A percentile compares a stretch with the other conserved stretches of the same genome.
phyloP scores from a whole-genome alignment of 2,329 filamentous ascomycete genomes.

The Curvularia sp. region DNA sequence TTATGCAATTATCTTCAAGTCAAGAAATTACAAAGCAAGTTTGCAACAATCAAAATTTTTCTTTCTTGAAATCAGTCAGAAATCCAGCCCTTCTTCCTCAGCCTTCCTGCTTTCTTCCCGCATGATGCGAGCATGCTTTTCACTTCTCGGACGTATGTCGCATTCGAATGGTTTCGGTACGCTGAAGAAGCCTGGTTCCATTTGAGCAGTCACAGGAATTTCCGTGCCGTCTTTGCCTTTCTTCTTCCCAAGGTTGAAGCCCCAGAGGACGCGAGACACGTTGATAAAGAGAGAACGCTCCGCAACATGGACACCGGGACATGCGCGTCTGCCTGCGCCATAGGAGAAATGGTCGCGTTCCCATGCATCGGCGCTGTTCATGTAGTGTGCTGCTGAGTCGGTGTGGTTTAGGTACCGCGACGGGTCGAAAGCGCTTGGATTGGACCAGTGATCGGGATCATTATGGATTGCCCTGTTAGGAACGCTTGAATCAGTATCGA shows the following conservation, averaged over 20 bases:
- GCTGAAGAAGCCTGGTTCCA: conserved; percentile 43
- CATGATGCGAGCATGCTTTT: conserved; percentile 34
- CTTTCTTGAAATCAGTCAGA: conserved; percentile 3
- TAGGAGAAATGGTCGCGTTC: conserved; percentile 49
- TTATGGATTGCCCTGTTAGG: conserved; percentile 43
- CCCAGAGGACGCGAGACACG: conserved; percentile 46
- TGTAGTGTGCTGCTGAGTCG: conserved; percentile 41
- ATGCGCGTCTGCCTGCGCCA: conserved; percentile 46
- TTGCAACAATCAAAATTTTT: background rate
- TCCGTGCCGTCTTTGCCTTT: conserved; percentile 29
- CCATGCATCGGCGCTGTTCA: conserved; percentile 39
- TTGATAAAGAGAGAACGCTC: conserved; percentile 49
- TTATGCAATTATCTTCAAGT: background rate
- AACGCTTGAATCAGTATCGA: background rate
- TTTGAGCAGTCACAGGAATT: conserved; percentile 36
- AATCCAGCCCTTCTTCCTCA: conserved; percentile 31
- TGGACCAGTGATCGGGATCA: conserved; percentile 34
- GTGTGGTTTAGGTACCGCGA: conserved; percentile 33
- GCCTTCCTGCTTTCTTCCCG: conserved; percentile 29
- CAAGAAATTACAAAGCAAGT: background rate
- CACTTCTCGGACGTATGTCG: conserved; percentile 39
- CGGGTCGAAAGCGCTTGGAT: conserved; percentile 44
- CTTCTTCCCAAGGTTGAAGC: conserved; percentile 43
- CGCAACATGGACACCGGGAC: conserved; percentile 48
- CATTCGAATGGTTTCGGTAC: conserved; percentile 42